A percentile compares a stretch with the other conserved stretches of the same genome.
These are phyloP conservation scores for Glycine soja DNA, from an alignment of 306 rosid species.

Conservation along the genomic window DNA sequence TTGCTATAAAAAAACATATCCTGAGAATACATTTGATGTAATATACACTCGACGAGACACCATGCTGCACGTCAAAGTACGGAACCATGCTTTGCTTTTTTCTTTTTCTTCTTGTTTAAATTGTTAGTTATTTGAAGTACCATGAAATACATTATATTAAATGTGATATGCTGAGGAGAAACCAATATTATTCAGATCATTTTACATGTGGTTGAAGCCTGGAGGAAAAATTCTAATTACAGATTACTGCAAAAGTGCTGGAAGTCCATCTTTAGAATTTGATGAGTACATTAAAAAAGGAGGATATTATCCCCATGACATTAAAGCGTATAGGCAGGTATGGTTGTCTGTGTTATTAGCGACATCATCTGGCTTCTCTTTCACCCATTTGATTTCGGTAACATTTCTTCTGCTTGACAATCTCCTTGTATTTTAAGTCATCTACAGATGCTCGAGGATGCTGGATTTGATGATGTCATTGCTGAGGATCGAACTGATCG, in stretches of 20 bases:
- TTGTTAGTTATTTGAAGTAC: background rate
- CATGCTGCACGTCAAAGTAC: slow-evolving; percentile 86
- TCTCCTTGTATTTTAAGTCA: slow-evolving; percentile 28
- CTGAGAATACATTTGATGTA: slow-evolving; percentile 76
- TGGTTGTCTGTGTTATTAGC: background rate
- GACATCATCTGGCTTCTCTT: slow-evolving; percentile 28
- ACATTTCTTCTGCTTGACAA: slow-evolving; percentile 34
- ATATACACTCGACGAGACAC: slow-evolving; percentile 89
- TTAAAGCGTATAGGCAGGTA: slow-evolving; percentile 76
- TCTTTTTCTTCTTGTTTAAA: background rate
- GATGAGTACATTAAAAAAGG: slow-evolving; percentile 79
- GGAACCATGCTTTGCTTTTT: slow-evolving; percentile 16
- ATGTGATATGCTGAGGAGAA: background rate
- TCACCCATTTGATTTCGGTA: slow-evolving; percentile 38
- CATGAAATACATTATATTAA: background rate
- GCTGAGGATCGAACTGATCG: slow-evolving; percentile 82
- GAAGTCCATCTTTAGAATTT: slow-evolving; percentile 69
- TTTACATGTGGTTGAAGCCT: slow-evolving; percentile 91
- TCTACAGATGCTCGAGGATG: slow-evolving; percentile 80
- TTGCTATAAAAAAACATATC: slow-evolving; percentile 78
- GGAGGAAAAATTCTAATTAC: slow-evolving; percentile 90
- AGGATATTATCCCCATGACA: slow-evolving; percentile 79
- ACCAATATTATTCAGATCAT: slow-evolving; percentile 61
- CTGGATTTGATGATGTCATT: slow-evolving; percentile 77
- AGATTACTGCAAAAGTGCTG: slow-evolving; percentile 83